Percentiles rank a stretch among this genome's conserved stretches.
phyloP scores from a whole-genome alignment of 2,329 filamentous ascomycete species.

The Lasiodiplodia theobromae region DNA sequence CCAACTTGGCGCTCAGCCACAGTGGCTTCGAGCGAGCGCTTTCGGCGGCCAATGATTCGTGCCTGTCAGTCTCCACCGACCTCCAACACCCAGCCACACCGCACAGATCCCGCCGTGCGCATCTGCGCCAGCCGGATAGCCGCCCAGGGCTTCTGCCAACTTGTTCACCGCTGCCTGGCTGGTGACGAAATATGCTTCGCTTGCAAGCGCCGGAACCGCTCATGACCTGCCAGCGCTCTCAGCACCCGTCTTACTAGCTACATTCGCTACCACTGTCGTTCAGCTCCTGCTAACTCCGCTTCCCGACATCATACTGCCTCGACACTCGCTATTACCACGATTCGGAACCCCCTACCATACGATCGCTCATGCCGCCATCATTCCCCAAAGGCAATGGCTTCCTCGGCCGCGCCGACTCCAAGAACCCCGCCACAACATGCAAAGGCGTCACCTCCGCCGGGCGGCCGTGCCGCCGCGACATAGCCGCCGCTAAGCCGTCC shows the following conservation, averaged over 20 bases:
- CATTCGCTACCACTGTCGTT: constrained; percentile 1
- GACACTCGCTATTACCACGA: constrained; percentile 28
- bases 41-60: constrained; percentile 16
- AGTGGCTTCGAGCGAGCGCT: not conserved
- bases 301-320: constrained; percentile 31
- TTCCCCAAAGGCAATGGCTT: constrained; percentile 4
- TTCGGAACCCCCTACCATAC: constrained; percentile 33
- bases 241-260: not conserved
- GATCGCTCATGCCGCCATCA: constrained; percentile 22
- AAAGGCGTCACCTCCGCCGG: constrained; percentile 84
- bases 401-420: constrained; percentile 76
- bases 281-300: constrained; percentile 23
- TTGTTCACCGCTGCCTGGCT: constrained; percentile 21
- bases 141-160: constrained; percentile 14
- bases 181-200: constrained; percentile 19
- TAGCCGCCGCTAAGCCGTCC: constrained; percentile 58
- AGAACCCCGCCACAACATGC: constrained; percentile 83
- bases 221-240: constrained; percentile 4
- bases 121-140: constrained; percentile 19
- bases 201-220: constrained; percentile 2
- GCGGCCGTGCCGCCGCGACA: constrained; percentile 78
- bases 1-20: constrained; percentile 19
- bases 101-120: constrained; percentile 19
- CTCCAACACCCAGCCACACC: constrained; percentile 17
- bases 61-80: constrained; percentile 11